Base-by-base conservation (phyloP, 2,329 filamentous ascomycete species). In the Dactylellina cionopaga region DNA sequence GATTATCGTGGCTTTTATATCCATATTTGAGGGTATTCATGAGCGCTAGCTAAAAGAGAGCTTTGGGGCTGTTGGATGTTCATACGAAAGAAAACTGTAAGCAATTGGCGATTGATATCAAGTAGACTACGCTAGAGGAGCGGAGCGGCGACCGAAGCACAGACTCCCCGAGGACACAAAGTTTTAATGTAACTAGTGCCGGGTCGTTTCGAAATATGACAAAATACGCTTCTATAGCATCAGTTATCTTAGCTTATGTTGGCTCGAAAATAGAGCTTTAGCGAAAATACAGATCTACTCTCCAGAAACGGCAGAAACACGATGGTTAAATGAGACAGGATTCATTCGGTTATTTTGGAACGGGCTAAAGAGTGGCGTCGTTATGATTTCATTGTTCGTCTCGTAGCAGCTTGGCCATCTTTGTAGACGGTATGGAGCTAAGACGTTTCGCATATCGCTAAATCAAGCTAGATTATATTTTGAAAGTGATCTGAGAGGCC, bases 381-480 rank as follows among this genome's bases (percentile, higher is more conserved):
- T 5, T 5, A 22, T 29, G 25, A 24, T 2, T 29, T 46, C 22
- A 37, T 25, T 13, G 46, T 54, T 27, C 2, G 44, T 19, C 9
- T 25, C 22, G 2, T 43, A 17, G n/a, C 15, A 37, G 51, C 19
- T 35, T 24, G 22, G 10, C 31, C 17, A n/a, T 17, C 6, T 51
- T 58, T 11, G 52, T 66, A 49, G 33, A 51, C 52, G 33, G 27
- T 22, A 37, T 19, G 54, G 15, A 44, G 44, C 11, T 33, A 49
- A 33, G 7, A 4, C 19, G 63, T 68, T 68, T 68, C 37, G 63
- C 44, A 44, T 54, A 59, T 68, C 54, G 63, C 63, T 43, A 35
- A 46, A 35, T 47, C 7, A 31, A 46, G 52, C 46, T 49, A 68
- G 54, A 54, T 22, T 33, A 51, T 9, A 35, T 39, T 15, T 47